Percentiles rank a stretch among this genome's conserved stretches.
These are phyloP conservation scores for Malassezia sympodialis DNA, from an alignment of 1,284 basidiomycete species.

Conservation along the genomic window DNA sequence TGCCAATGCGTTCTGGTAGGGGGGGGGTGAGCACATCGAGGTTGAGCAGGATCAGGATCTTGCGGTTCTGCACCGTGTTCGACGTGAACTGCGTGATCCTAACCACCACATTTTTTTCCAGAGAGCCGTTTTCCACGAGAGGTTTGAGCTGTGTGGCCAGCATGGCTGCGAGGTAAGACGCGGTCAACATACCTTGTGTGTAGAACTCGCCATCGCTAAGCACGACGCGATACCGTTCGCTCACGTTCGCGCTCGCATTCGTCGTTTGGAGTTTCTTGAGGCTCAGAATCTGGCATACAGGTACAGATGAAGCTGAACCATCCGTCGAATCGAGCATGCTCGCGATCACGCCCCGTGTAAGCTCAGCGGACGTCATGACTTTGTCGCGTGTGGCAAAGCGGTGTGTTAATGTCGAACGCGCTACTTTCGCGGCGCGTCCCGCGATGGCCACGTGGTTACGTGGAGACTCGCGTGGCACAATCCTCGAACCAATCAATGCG, in stretches of 20 bases:
- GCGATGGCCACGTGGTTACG: neutral
- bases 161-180: conserved; percentile 59
- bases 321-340: conserved; percentile 35
- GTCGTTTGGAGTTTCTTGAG: conserved; percentile 41
- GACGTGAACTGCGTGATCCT: conserved; percentile 68
- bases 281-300: conserved; percentile 43
- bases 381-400: conserved; percentile 13
- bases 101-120: conserved; percentile 66
- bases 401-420: conserved; percentile 4
- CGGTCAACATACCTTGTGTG: conserved; percentile 26
- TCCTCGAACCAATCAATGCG: neutral
- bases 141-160: conserved; percentile 80
- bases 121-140: conserved; percentile 60
- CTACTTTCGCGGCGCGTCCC: conserved; percentile 3
- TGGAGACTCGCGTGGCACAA: neutral
- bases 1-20: conserved; percentile 31
- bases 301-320: conserved; percentile 26
- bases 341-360: conserved; percentile 35
- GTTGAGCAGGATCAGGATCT: conserved; percentile 73
- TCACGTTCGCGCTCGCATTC: conserved; percentile 24
- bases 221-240: conserved; percentile 44
- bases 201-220: conserved; percentile 44
- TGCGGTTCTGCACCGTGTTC: conserved; percentile 68
- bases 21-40: conserved; percentile 51
- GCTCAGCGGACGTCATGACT: conserved; percentile 15